Percentiles rank a stretch among this genome's conserved stretches.
These are phyloP conservation scores for Pluteus cervinus DNA, from an alignment of 768 basidiomycete species.

Conservation along the genomic window DNA sequence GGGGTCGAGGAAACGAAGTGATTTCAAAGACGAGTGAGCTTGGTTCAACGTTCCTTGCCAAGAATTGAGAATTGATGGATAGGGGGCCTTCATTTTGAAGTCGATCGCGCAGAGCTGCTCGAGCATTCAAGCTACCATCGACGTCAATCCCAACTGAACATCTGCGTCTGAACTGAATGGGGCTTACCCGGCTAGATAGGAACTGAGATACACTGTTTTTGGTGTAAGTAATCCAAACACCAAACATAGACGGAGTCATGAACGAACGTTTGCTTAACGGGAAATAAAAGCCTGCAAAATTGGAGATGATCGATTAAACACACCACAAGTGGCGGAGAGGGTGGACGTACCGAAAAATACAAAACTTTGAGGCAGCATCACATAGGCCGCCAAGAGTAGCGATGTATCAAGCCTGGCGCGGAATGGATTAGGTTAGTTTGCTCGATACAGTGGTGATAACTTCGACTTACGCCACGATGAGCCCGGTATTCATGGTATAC, in stretches of 20 bases:
- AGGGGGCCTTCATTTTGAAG: slow-evolving; percentile 22
- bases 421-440: neutral
- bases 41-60: too few species aligned
- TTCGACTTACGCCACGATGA: slow-evolving; percentile 33
- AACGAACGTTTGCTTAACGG: slow-evolving; percentile 45
- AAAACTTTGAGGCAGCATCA: slow-evolving; percentile 48
- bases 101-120: slow-evolving; percentile 30
- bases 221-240: neutral
- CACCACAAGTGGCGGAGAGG: neutral
- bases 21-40: too few species aligned
- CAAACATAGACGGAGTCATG: neutral
- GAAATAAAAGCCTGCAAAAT: slow-evolving; percentile 36
- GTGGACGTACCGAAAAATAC: slow-evolving; percentile 37
- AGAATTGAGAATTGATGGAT: slow-evolving; percentile 34
- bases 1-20: too few species aligned
- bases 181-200: slow-evolving; percentile 56
- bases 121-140: slow-evolving; percentile 44
- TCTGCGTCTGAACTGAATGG: too few species aligned
- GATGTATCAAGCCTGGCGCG: slow-evolving; percentile 36
- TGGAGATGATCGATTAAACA: slow-evolving; percentile 4
- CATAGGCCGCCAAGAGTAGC: slow-evolving; percentile 39
- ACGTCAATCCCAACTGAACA: too few species aligned
- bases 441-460: neutral
- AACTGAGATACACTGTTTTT: slow-evolving; percentile 46
- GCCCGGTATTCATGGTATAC: slow-evolving; percentile 52